Percentiles rank a stretch among this genome's conserved stretches.
phyloP scores from a whole-genome alignment of 148 eudicot species.

The Vaccinium vitisidaea region DNA sequence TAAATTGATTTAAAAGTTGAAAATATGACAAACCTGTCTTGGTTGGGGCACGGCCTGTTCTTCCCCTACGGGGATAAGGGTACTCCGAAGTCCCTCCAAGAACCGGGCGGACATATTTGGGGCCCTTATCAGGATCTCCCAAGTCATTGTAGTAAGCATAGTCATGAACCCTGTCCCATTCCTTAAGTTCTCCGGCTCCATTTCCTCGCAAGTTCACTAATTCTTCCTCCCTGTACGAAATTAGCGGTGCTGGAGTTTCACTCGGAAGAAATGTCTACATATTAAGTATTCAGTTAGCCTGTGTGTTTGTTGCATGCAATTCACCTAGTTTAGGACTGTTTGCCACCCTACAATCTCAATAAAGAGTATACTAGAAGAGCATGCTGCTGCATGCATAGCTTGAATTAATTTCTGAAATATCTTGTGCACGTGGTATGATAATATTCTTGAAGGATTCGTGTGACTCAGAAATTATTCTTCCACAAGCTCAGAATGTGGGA shows the following conservation, averaged over 20 bases:
- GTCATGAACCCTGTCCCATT: constrained; percentile 90
- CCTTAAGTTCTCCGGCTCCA: constrained; percentile 62
- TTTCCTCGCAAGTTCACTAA: constrained; percentile 50
- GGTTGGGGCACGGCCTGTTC: constrained; percentile 69
- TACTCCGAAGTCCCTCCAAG: constrained; percentile 68
- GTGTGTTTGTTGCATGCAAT: no score
- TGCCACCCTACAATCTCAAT: no score
- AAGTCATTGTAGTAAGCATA: constrained; percentile 82
- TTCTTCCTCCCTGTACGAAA: constrained; percentile 57
- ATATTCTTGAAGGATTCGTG: no score
- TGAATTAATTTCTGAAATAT: no score
- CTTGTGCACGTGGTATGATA: no score
- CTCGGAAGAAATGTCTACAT: constrained; percentile 58
- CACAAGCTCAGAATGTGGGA: no score
- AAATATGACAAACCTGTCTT: constrained; percentile 43
- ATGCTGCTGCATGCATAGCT: no score
- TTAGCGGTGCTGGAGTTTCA: constrained; percentile 55
- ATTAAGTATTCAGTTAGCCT: neutral
- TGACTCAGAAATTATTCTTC: no score
- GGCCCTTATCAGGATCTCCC: constrained; percentile 70
- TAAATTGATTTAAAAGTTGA: neutral
- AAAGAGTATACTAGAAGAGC: no score
- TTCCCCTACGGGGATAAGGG: constrained; percentile 85
- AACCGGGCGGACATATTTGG: constrained; percentile 50
- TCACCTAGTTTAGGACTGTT: no score